phyloP scores from a whole-genome alignment of 2,329 filamentous ascomycete genomes.

The Colletotrichum sp. region DNA sequence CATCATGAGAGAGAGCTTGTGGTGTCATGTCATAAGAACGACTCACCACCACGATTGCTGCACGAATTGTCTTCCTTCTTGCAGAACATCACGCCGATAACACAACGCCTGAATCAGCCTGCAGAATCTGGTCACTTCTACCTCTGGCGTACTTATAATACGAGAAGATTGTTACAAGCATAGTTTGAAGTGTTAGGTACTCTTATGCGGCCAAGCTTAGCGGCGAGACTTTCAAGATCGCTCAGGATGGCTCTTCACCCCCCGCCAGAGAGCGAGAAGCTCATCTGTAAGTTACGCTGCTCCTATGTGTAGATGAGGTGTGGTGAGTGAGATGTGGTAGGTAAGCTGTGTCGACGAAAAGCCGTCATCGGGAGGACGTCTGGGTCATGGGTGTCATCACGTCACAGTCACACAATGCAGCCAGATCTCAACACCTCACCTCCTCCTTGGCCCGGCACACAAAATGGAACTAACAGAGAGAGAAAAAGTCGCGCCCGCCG shows the following conservation, averaged over 20 bases:
- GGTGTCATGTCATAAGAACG: conserved; percentile 9
- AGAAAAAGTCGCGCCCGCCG: conserved; percentile 67
- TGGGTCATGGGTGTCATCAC: not conserved
- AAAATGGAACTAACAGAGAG: conserved; percentile 3
- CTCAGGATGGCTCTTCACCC: conserved; percentile 51
- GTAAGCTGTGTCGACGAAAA: not conserved
- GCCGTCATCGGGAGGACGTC: not conserved
- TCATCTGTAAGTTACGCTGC: conserved; percentile 49
- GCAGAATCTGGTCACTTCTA: not conserved
- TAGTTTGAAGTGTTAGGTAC: not conserved
- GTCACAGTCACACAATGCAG: not conserved
- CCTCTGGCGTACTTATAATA: not conserved
- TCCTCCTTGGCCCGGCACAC: not conserved
- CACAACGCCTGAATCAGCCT: not conserved
- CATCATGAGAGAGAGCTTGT: conserved; percentile 10
- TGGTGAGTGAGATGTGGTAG: not conserved
- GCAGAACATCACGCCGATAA: not conserved
- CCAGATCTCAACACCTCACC: not conserved
- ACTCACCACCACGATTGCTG: not conserved
- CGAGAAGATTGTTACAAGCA: not conserved
- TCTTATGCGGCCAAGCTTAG: conserved; percentile 10
- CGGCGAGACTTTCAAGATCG: conserved; percentile 7
- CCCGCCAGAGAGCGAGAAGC: conserved; percentile 43
- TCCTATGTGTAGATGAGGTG: not conserved
- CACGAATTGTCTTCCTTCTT: not conserved